A percentile compares a stretch with the other conserved stretches of the same genome.
phyloP scores from a whole-genome alignment of 768 basidiomycete genomes.

The Xerocomus potaroensis region DNA sequence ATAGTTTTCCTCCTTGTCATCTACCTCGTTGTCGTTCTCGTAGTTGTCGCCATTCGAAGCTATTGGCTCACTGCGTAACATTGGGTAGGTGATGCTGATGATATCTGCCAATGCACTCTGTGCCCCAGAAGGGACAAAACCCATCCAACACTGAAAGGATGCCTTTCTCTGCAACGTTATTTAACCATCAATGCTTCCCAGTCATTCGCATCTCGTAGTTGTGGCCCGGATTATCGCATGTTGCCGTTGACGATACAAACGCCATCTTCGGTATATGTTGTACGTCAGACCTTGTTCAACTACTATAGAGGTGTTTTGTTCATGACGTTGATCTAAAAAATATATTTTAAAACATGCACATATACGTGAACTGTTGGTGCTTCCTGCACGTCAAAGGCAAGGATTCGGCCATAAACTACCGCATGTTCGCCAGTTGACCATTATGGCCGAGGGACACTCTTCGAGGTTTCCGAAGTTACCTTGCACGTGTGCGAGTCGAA shows the following conservation, averaged over 20 bases:
- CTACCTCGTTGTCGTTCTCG: no score
- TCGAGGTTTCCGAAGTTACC: slow-evolving; percentile 4
- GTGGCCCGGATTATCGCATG: neutral
- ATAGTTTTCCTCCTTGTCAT: no score
- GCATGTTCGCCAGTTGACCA: neutral
- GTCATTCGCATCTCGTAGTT: neutral
- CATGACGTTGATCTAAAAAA: no score
- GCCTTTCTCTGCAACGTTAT: no score
- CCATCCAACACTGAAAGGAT: neutral
- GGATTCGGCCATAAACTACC: neutral
- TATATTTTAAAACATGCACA: slow-evolving; percentile 1
- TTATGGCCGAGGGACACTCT: neutral
- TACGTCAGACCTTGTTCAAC: neutral
- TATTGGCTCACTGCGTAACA: no score
- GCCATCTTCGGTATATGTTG: slow-evolving; percentile 8
- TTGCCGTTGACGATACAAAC: neutral
- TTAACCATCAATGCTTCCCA: no score
- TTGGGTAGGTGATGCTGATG: no score
- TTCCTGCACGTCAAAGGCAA: slow-evolving; percentile 6
- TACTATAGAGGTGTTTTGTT: no score
- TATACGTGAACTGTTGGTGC: slow-evolving; percentile 4
- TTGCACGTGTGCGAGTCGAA: slow-evolving; percentile 7
- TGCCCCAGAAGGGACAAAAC: neutral
- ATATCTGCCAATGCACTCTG: neutral
- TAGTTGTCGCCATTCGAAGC: no score